A percentile compares a stretch with the other conserved stretches of the same genome.
These are phyloP conservation scores for Capsella rubella DNA, from an alignment of 441 rosid genomes.

Conservation along the genomic window DNA sequence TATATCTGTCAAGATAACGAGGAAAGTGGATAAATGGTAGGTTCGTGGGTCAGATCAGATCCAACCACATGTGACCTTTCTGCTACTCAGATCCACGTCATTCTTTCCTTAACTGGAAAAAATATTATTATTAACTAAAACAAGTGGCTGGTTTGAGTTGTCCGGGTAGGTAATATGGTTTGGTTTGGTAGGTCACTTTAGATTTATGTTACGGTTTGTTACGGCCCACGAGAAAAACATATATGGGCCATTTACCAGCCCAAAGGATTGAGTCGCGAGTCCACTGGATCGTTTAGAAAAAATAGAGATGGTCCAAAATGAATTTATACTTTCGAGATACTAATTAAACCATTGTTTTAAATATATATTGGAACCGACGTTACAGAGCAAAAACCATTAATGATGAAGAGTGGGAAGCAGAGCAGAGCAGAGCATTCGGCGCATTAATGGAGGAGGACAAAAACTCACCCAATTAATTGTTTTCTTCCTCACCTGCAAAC, in stretches of 20 bases:
- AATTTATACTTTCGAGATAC: neutral
- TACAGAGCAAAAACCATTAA: slow-evolving; percentile 29
- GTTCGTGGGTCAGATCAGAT: slow-evolving; percentile 30
- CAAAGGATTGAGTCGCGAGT: slow-evolving; percentile 8
- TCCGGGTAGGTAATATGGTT: slow-evolving; percentile 24
- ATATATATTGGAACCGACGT: slow-evolving; percentile 21
- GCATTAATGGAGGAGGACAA: slow-evolving; percentile 71
- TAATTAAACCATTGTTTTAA: too few relatives aligned
- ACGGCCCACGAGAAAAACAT: slow-evolving; percentile 29
- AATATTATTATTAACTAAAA: neutral
- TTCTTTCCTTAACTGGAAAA: neutral
- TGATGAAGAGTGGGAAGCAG: slow-evolving; percentile 43
- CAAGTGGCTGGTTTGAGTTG: slow-evolving; percentile 24
- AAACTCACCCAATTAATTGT: slow-evolving; percentile 54
- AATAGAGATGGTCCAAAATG: neutral
- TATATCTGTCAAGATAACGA: slow-evolving; percentile 37
- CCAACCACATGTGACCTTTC: slow-evolving; percentile 31
- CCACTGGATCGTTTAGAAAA: too few relatives aligned
- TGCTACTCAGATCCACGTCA: slow-evolving; percentile 43
- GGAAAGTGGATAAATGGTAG: slow-evolving; percentile 20
- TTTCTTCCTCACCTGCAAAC: slow-evolving; percentile 61
- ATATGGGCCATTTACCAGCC: slow-evolving; percentile 1
- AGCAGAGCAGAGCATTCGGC: slow-evolving; percentile 20
- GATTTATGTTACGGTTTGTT: slow-evolving; percentile 18
- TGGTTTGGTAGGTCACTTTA: neutral